Evolutionary conservation across 352 stramenopile genomes (phyloP).

Genomic region (Globisporangium ultimum): DNA sequence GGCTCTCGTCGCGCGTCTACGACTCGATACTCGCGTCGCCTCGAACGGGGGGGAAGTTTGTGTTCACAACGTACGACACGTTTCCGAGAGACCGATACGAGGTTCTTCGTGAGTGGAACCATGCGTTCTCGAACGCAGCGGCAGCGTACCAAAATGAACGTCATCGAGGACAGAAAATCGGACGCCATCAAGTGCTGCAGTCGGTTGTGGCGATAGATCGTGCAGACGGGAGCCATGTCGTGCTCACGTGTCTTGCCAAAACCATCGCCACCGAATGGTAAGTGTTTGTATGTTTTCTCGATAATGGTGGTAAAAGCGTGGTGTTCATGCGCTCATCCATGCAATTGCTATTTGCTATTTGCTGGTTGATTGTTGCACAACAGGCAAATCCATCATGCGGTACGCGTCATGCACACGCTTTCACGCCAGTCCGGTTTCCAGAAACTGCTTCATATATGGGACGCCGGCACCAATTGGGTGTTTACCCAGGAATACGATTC

Average conservation of each 20-base stretch:
- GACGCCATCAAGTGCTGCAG: slow-evolving; percentile 19
- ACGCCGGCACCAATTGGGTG: slow-evolving; percentile 49
- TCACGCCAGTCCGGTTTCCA: slow-evolving; percentile 36
- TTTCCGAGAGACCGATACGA: too few species aligned
- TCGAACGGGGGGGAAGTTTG: too few species aligned
- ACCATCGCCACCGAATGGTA: slow-evolving; percentile 34
- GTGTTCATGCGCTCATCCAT: too few species aligned
- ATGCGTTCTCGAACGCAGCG: slow-evolving; percentile 6
- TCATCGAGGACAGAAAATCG: too few species aligned
- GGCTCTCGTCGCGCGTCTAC: too few species aligned
- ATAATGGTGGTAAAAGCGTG: too few species aligned
- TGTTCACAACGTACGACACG: too few species aligned
- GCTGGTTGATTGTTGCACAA: background rate
- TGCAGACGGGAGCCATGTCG: slow-evolving; percentile 16
- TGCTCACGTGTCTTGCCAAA: slow-evolving; percentile 40
- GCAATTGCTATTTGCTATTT: too few species aligned
- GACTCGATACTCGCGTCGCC: too few species aligned
- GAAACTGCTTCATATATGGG: slow-evolving; percentile 42
- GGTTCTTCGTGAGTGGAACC: slow-evolving; percentile 14
- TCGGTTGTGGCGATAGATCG: slow-evolving; percentile 20
- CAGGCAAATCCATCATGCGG: slow-evolving; percentile 46
- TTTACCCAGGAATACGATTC: slow-evolving; percentile 47
- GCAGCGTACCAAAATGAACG: slow-evolving; percentile 6
- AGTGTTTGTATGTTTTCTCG: too few species aligned
- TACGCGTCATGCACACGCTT: slow-evolving; percentile 30